These are phyloP conservation scores for Ichthyophthirius multifiliis DNA, from an alignment of 169 alveolate genomes.

Conservation along the genomic window DNA sequence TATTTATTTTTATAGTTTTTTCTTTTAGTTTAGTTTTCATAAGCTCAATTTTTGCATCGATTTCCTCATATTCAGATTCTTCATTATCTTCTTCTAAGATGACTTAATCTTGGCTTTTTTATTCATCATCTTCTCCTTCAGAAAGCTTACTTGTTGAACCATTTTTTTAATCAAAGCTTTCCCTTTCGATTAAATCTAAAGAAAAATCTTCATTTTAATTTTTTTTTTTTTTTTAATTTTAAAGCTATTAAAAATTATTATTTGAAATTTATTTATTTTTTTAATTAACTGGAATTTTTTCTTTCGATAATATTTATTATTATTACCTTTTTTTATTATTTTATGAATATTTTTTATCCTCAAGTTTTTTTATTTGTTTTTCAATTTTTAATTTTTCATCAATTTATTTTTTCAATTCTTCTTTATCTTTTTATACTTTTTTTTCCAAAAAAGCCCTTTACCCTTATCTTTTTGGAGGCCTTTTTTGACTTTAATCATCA, in stretches of 20 bases:
- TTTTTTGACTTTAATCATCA: constrained; percentile 31
- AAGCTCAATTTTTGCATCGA: constrained; percentile 25
- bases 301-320: background rate
- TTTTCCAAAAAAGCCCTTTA: constrained; percentile 5
- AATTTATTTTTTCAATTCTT: constrained; percentile 29
- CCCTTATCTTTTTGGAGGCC: constrained; percentile 30
- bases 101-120: constrained; percentile 30
- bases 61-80: constrained; percentile 41
- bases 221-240: background rate
- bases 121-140: constrained; percentile 3
- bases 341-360: constrained; percentile 21
- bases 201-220: background rate
- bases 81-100: constrained; percentile 56
- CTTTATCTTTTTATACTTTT: constrained; percentile 37
- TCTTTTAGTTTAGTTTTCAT: constrained; percentile 37
- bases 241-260: background rate
- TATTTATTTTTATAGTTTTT: constrained; percentile 53
- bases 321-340: background rate
- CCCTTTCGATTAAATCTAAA: constrained; percentile 6
- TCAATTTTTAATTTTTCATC: constrained; percentile 44
- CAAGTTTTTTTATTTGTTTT: constrained; percentile 41
- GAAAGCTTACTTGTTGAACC: background rate
- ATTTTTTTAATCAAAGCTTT: background rate
- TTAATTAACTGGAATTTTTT: background rate
- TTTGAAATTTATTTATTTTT: background rate